phyloP scores from a whole-genome alignment of 768 basidiomycete genomes.

The Suillus variegatus region DNA sequence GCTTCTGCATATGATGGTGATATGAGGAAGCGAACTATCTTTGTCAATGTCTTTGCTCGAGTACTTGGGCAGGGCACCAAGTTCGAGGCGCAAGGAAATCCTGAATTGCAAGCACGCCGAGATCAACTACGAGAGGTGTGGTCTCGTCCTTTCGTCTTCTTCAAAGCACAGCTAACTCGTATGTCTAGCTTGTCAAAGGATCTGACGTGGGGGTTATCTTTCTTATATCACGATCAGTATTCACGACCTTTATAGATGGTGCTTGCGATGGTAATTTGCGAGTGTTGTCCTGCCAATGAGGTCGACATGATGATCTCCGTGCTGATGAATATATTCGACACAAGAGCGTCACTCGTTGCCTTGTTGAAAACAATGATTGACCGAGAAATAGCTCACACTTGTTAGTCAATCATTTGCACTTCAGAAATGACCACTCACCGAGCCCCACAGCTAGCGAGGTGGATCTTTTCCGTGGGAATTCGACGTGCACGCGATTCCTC shows the following conservation, averaged over 20 bases:
- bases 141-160: conserved; percentile 9
- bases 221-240: conserved; percentile 4
- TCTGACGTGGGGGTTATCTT: conserved; percentile 55
- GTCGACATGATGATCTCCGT: conserved; percentile 85
- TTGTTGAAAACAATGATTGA: conserved; percentile 86
- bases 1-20: conserved; percentile 76
- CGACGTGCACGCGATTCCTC: conserved; percentile 83
- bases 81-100: conserved; percentile 63
- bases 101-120: conserved; percentile 46
- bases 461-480: conserved; percentile 85
- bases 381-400: conserved; percentile 75
- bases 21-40: conserved; percentile 69
- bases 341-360: conserved; percentile 65
- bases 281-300: conserved; percentile 77
- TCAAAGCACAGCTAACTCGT: conserved; percentile 10
- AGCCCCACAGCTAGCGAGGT: conserved; percentile 66
- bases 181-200: conserved; percentile 64
- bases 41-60: conserved; percentile 80
- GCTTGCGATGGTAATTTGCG: conserved; percentile 83
- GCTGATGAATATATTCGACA: conserved; percentile 84
- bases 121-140: conserved; percentile 62
- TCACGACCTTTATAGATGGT: conserved; percentile 52
- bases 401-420: conserved; percentile 39
- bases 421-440: conserved; percentile 7
- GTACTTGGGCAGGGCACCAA: conserved; percentile 80